Evolutionary conservation across 257 asterid genomes (phyloP).

Genomic region (Solanum peruvianum): DNA sequence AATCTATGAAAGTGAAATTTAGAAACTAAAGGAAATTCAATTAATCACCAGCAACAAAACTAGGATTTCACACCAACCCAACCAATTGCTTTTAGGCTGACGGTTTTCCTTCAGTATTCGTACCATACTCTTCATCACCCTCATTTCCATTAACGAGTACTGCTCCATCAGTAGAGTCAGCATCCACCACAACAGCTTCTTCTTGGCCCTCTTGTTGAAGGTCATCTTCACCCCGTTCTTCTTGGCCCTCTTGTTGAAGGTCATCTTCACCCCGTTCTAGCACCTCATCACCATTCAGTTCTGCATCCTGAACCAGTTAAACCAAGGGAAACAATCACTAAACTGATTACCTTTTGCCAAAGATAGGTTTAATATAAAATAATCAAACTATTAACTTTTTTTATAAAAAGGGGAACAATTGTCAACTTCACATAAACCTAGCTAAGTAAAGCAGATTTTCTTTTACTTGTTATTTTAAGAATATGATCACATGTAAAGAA

Average conservation of each 20-base stretch:
- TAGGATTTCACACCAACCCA: slow-evolving; percentile 62
- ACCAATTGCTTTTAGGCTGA: slow-evolving; percentile 81
- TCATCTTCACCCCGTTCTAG: slow-evolving; percentile 31
- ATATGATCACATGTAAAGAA: neutral
- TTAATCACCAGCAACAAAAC: slow-evolving; percentile 69
- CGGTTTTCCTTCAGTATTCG: slow-evolving; percentile 76
- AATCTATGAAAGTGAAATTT: slow-evolving; percentile 13
- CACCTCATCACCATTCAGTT: slow-evolving; percentile 52
- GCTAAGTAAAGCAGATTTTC: neutral
- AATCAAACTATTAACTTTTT: neutral
- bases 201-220: slow-evolving; percentile 48
- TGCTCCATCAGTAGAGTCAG: slow-evolving; percentile 79
- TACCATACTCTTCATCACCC: slow-evolving; percentile 93
- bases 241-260: slow-evolving; percentile 4
- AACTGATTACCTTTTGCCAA: neutral
- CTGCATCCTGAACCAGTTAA: slow-evolving; percentile 20
- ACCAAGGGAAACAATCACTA: neutral
- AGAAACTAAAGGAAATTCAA: slow-evolving; percentile 47
- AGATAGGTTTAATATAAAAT: neutral
- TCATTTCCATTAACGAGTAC: slow-evolving; percentile 67
- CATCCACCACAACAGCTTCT: slow-evolving; percentile 71
- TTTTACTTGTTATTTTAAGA: neutral
- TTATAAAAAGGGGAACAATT: neutral
- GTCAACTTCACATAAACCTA: neutral
- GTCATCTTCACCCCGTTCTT: slow-evolving; percentile 30